Evolutionary conservation across 441 rosid species (phyloP), one percentile per base, ranked within the genome.

Genomic region (Melastoma candidum): DNA sequence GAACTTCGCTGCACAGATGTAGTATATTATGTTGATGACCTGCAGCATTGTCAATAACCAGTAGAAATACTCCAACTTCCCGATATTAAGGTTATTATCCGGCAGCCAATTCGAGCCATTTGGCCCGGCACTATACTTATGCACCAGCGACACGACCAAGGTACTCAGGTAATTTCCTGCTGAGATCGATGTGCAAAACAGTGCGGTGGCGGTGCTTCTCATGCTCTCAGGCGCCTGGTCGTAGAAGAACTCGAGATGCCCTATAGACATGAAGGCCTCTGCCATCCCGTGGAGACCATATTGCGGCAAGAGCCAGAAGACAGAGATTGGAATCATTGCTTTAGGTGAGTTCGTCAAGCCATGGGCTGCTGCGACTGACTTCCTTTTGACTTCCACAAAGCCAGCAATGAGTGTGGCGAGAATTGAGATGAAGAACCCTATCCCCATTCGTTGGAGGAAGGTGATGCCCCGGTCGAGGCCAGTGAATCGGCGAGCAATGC

Each of bases 171-270:
- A 90, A 64, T 90, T 87, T 46, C 98, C 95, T 1, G 65, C 70
- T 1, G 95, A 78, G 53, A 83, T 90, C 7, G 90, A 68, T 14
- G 72, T 66, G 96, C 96, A 87, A 53, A 90, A 87, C 47, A 90
- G 64, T 0, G 88, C 93, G 47, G 76, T 75, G 13, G 96, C 93
- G 0, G 85, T 77, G 60, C 95, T 87, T 58, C 92, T 82, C 97
- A 86, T 89, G 67, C 97, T 87, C 59, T 90, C 97, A 0, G 97
- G 97, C 3, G 97, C 73, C 57, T 90, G 88, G 56, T 84, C 97
- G 26, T 90, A 90, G 73, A 90, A 80, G 60, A 90, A 90, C 68
- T 90, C 97, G 25, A 90, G 50, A 59, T 87, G 96, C 46, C 98
- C 98, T 2, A 90, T 85, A 0, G 95, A 76, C 93, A 83, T 87